Evolutionary conservation across 148 eudicot species (phyloP), one percentile per base, ranked within the genome.

Genomic region (Cornus florida): DNA sequence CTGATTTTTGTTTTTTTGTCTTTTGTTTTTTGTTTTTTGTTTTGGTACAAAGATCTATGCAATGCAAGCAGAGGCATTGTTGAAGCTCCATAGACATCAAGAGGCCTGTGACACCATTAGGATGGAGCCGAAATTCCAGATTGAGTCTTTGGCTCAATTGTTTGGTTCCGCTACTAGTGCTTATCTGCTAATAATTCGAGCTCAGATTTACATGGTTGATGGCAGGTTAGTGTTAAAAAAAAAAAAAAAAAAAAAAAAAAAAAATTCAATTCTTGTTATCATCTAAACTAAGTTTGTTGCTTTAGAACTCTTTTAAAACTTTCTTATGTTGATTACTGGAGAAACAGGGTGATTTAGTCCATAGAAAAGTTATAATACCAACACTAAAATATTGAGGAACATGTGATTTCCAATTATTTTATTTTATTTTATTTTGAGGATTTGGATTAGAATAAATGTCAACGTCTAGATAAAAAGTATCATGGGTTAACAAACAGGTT

Each of bases 51-150:
- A 90, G 95, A 82, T 93, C 5, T 83, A 86, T 76, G 92, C 94
- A 69, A 86, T 89, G 83, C 88, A 87, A 84, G 90, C 86, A 35
- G 86, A 93, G 78, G 97, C 95, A 62, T 84, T 89, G 46, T 72
- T 93, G 80, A 86, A 89, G 79, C 91, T 91, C 75, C 86, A 72
- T 62, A 89, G 90, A 78, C 92, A 90, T 83, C 86, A 92, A 71
- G 94, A 93, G 75, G 92, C 94, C 5, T 88, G 83, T 71, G 57
- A 77, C 48, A 84, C 79, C 24, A 83, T 85, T 71, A 80, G 86
- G 64, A 82, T 78, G 38, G 81, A 72, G 50, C 88, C 90, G 14
- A 48, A 38, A 69, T 87, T 87, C 12, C 79, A 85, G 69, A 83
- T 79, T 41, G 85, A 89, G 48, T 74, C 88, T 22, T 88, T 83